Conservation (phyloP, 495 filamentous ascomycete genomes). For the Oidiodendron maius region DNA sequence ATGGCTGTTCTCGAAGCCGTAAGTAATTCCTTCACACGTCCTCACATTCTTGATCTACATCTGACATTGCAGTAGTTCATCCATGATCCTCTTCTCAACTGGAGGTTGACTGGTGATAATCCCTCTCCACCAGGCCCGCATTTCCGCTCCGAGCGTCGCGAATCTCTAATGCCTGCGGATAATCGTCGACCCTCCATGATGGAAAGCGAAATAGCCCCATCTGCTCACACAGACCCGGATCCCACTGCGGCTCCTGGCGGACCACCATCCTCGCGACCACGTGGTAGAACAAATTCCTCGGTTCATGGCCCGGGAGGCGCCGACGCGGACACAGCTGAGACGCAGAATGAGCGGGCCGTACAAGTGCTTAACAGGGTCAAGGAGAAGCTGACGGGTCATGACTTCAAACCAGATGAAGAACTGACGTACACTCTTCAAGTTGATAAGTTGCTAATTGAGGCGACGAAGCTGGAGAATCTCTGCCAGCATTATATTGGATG, state of each 20-base stretch:
- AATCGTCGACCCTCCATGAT: slow-evolving; percentile 64
- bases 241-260: slow-evolving; percentile 37
- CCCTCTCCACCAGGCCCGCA: slow-evolving; percentile 72
- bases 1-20: slow-evolving; percentile 98
- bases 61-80: slow-evolving; percentile 61
- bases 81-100: slow-evolving; percentile 95
- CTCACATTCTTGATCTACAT: background rate
- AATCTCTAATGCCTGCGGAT: slow-evolving; percentile 33
- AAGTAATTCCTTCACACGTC: slow-evolving; percentile 40
- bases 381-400: slow-evolving; percentile 82
- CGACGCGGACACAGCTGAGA: slow-evolving; percentile 54
- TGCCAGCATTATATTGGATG: slow-evolving; percentile 99
- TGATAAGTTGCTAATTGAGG: slow-evolving; percentile 87
- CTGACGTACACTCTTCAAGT: slow-evolving; percentile 85
- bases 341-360: slow-evolving; percentile 87
- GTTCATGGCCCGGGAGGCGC: slow-evolving; percentile 21
- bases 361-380: slow-evolving; percentile 88
- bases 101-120: slow-evolving; percentile 76
- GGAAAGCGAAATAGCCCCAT: slow-evolving; percentile 49
- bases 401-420: slow-evolving; percentile 68
- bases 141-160: slow-evolving; percentile 69
- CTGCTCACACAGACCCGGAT: slow-evolving; percentile 38
- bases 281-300: slow-evolving; percentile 50
- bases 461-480: slow-evolving; percentile 93
- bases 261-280: slow-evolving; percentile 42